phyloP scores from a whole-genome alignment of 768 basidiomycete genomes.

The Lactarius indigo region DNA sequence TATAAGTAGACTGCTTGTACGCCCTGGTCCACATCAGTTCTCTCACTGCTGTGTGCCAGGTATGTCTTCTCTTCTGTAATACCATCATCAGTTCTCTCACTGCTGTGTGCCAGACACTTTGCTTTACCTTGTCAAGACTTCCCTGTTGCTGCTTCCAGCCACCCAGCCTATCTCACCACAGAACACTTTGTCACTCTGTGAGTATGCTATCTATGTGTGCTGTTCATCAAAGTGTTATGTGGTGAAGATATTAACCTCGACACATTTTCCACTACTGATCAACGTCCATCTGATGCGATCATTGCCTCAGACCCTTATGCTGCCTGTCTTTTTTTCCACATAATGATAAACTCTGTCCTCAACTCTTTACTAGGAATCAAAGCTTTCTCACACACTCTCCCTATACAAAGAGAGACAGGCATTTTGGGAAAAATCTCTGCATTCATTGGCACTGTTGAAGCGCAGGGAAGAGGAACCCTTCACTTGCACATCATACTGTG shows the following conservation, averaged over 20 bases:
- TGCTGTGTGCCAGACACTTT: no score
- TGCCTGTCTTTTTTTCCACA: neutral
- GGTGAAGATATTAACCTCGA: slow-evolving; percentile 45
- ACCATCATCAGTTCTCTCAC: no score
- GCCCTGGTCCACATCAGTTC: no score
- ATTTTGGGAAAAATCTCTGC: neutral
- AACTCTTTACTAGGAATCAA: neutral
- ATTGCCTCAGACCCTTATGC: neutral
- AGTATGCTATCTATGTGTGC: no score
- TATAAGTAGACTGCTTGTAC: no score
- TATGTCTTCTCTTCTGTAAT: no score
- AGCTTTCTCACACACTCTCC: neutral
- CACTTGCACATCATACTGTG: neutral
- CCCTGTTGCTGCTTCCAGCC: no score
- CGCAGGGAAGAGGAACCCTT: neutral
- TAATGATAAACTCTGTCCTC: neutral
- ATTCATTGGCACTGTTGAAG: neutral
- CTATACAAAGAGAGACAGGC: neutral
- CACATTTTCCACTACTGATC: slow-evolving; percentile 33
- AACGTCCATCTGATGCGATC: slow-evolving; percentile 39
- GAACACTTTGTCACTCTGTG: no score
- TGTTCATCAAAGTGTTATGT: slow-evolving; percentile 42
- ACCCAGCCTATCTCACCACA: no score
- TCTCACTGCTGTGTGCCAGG: no score
- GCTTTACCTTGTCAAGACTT: no score